Base-by-base conservation (phyloP, 2,329 filamentous ascomycete genomes). In the Knufia petricola region DNA sequence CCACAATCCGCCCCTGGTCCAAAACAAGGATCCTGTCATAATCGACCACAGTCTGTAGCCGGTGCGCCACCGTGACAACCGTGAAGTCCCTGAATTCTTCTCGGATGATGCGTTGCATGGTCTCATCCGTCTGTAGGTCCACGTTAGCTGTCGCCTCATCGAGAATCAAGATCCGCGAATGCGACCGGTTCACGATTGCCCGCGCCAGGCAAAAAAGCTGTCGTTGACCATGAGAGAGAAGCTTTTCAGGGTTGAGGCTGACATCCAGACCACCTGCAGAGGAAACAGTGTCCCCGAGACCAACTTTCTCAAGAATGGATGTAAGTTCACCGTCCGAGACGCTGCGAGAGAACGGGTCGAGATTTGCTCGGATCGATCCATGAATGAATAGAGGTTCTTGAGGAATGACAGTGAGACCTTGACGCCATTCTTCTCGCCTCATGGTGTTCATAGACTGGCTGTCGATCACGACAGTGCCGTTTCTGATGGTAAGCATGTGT, bases 171-270 rank as follows among this genome's bases (percentile, higher is more conserved):
- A 70, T 65, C 23, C 62, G 66, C 41, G 66, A 65, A 8, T 17
- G 17, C 7, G 34, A 8, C 4, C 61, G 61, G 8, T 72, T 64
- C 7, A 83, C 60, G 13, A 82, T 68, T 0, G 78, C 80, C 0
- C 79, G 64, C 0, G 76, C 79, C 1, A 84, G 69, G 52, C 74
- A 78, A 54, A 84, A 80, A 0, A 85, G 68, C 56, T 84, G 81
- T 41, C 72, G 73, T 60, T 84, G 80, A 0, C 81, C 81, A 23
- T 74, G 71, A 2, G 71, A 75, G 6, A 80, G 64, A 41, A 68
- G 64, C 10, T 41, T 20, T 4, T 74, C 67, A 1, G 69, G 64
- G 17, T 68, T 65, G 51, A 81, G 68, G 1, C 67, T 61, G 3
- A 61, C 59, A 49, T 66, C 62, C 1, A 71, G 55, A 8, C 59